Evolutionary conservation across 2,329 filamentous ascomycete genomes (phyloP), one percentile per base, ranked within the genome.

Genomic region (Cyphellophora europaea): DNA sequence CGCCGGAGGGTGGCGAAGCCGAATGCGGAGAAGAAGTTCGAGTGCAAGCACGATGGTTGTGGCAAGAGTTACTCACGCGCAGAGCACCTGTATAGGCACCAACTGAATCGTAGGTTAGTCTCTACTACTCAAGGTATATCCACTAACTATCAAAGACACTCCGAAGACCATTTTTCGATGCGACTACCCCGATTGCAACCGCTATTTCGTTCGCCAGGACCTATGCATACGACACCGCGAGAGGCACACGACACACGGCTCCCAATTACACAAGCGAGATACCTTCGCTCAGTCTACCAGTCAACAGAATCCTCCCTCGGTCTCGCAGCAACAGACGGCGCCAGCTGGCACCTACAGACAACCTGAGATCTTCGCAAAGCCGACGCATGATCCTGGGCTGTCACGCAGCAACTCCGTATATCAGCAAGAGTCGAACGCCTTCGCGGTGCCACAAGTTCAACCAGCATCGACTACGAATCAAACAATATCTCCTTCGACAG

Each of bases 31-130:
- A 66, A 64, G 46, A 68, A 67, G 52, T 89, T 87, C 45, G 79
- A 83, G 52, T 98, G 91, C 55, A 79, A 82, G 4, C 77, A 86
- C 40, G 79, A 84, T 45, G 85, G 82, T 25, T 98, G 91, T 52
- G 88, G 86, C 27, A 98, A 95, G 68, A 93, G 82, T 55, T 98
- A 98, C 58, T 95, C 89, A 16, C 76, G 91, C 55, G 89, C 91
- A 6, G 91, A 96, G 62, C 91, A 98, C 66, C 67, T 98, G 65
- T 95, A 95, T 63, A 78, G 91, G 30, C 89, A 96, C 61, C 88
- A 96, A 62, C 65, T 96, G 48, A 98, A 98, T 56, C 91, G 82
- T 87, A 69, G 58, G 77, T 66, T 19, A 14, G 43, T 38, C 40
- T 30, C 23, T 37, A 8, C 13, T 17, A 21, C n/a, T 8, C 21